phyloP scores from a whole-genome alignment of 805 yeast genomes.

The Saccharomycopsis sp. region DNA sequence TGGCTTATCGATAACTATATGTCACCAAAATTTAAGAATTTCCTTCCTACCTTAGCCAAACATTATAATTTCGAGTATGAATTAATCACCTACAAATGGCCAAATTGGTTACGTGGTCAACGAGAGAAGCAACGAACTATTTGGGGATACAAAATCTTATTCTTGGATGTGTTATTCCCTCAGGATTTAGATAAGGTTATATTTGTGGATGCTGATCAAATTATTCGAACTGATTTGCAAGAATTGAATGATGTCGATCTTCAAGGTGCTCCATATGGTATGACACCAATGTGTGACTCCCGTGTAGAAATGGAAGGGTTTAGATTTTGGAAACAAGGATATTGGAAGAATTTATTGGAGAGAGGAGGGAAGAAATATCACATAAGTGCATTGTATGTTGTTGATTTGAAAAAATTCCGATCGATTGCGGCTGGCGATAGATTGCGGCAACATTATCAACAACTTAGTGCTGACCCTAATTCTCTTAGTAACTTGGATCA shows the following conservation, averaged over 20 bases:
- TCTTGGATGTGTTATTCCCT: constrained; percentile 84
- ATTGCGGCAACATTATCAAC: constrained; percentile 78
- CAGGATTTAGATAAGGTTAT: constrained; percentile 65
- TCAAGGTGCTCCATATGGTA: constrained; percentile 80
- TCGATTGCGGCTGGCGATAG: constrained; percentile 66
- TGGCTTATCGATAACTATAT: constrained; percentile 83
- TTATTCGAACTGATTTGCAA: constrained; percentile 65
- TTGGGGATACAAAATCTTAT: constrained; percentile 85
- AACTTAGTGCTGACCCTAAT: constrained; percentile 66
- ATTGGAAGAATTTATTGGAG: constrained; percentile 64
- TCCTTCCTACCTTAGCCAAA: constrained; percentile 53
- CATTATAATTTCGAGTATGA: constrained; percentile 63
- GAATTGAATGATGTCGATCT: constrained; percentile 64
- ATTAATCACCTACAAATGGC: constrained; percentile 86
- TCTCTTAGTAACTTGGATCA: constrained; percentile 85
- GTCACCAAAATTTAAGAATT: constrained; percentile 58
- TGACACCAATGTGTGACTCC: constrained; percentile 81
- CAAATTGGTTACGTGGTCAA: constrained; percentile 78
- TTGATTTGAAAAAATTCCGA: constrained; percentile 67
- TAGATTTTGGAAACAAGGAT: constrained; percentile 90
- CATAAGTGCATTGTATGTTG: constrained; percentile 77
- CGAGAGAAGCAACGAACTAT: constrained; percentile 69
- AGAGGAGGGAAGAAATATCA: constrained; percentile 60
- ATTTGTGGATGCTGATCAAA: constrained; percentile 82
- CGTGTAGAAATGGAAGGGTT: constrained; percentile 75